A percentile compares a stretch with the other conserved stretches of the same genome.
Conservation (phyloP, 1,284 basidiomycete genomes). For the Volvariella volvacea region DNA sequence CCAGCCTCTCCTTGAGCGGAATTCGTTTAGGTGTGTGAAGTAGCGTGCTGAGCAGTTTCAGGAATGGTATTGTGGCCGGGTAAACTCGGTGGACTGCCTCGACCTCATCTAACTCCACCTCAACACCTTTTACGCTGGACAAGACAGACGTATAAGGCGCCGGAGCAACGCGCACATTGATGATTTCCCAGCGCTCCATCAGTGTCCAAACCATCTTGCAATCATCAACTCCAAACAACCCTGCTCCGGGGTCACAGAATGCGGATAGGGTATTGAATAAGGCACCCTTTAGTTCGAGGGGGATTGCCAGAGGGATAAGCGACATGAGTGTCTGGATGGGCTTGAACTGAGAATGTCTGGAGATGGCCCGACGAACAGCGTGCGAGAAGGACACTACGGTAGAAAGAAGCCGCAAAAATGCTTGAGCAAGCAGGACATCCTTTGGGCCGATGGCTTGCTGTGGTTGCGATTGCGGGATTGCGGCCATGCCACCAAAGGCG, state of each 20-base stretch:
- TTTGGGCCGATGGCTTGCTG: slow-evolving; percentile 59
- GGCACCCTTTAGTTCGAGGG: slow-evolving; percentile 88
- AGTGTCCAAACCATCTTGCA: slow-evolving; percentile 77
- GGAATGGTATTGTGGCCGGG: slow-evolving; percentile 84
- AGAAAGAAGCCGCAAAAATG: slow-evolving; percentile 78
- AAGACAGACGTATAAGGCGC: slow-evolving; percentile 32
- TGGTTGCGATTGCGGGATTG: slow-evolving; percentile 30
- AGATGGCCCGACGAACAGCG: slow-evolving; percentile 74
- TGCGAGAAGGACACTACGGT: slow-evolving; percentile 77
- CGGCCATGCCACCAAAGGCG: slow-evolving; percentile 21
- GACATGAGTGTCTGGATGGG: slow-evolving; percentile 77
- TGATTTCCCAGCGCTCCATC: slow-evolving; percentile 82
- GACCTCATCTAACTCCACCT: slow-evolving; percentile 80
- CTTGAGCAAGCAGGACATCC: slow-evolving; percentile 73
- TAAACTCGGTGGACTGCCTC: slow-evolving; percentile 77
- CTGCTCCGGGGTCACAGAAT: slow-evolving; percentile 77
- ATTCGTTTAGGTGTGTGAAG: slow-evolving; percentile 72
- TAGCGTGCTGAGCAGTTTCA: slow-evolving; percentile 77
- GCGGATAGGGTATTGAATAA: slow-evolving; percentile 81
- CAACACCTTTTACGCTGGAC: slow-evolving; percentile 60
- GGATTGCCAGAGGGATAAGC: slow-evolving; percentile 74
- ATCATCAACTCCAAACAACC: slow-evolving; percentile 68
- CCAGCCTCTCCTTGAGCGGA: slow-evolving; percentile 49
- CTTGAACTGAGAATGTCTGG: slow-evolving; percentile 71
- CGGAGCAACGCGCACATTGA: slow-evolving; percentile 54